A percentile compares a stretch with the other conserved stretches of the same genome.
Evolutionary conservation across 2,329 filamentous ascomycete genomes (phyloP).

Genomic region (Paramyrothecium roridum): DNA sequence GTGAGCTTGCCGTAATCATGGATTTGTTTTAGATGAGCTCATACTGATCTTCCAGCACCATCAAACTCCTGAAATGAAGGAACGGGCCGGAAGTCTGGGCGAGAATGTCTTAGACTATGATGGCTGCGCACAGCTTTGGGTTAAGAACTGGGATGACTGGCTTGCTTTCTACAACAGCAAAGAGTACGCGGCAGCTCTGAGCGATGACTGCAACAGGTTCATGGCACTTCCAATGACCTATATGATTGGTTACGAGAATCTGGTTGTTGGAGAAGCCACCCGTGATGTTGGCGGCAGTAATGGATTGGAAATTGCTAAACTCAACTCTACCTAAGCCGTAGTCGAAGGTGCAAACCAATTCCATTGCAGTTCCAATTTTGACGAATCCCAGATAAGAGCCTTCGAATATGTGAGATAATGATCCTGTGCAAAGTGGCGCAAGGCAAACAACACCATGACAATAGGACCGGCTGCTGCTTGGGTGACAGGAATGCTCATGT

Average conservation of each 20-base stretch:
- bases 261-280: slow-evolving; percentile 1
- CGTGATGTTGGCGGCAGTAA: too few relatives aligned
- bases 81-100: not conserved
- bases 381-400: too few relatives aligned
- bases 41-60: not conserved
- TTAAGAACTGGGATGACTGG: slow-evolving; percentile 5
- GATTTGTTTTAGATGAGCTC: not conserved
- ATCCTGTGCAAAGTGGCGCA: too few relatives aligned
- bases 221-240: slow-evolving; percentile 4
- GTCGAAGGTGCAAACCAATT: too few relatives aligned
- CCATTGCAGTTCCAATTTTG: too few relatives aligned
- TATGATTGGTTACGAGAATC: slow-evolving; percentile 4
- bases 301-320: too few relatives aligned
- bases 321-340: too few relatives aligned
- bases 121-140: slow-evolving; percentile 5
- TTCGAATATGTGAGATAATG: too few relatives aligned
- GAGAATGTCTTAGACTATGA: slow-evolving; percentile 3
- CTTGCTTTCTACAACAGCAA: slow-evolving; percentile 5
- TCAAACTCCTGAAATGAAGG: slow-evolving; percentile 3
- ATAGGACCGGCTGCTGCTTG: too few relatives aligned
- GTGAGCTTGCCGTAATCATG: not conserved
- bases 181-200: slow-evolving; percentile 4
- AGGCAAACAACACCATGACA: too few relatives aligned
- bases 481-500: too few relatives aligned
- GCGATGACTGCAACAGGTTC: slow-evolving; percentile 3